Evolutionary conservation across 163 green algal genomes (phyloP).

Genomic region (Chlorella variabilis): DNA sequence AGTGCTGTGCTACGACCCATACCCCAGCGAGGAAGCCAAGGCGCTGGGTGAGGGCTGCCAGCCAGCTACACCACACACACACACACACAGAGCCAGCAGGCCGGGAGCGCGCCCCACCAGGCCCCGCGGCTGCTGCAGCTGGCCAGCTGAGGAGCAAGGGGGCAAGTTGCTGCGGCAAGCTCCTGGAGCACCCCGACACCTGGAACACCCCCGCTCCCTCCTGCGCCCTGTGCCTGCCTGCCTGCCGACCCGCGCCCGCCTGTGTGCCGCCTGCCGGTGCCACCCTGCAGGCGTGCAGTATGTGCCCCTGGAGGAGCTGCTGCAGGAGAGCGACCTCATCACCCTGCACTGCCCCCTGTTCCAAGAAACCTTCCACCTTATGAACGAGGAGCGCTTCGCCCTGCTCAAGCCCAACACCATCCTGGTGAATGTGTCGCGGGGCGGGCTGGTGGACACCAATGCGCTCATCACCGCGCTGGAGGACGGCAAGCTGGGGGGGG

Average conservation of each 20-base stretch:
- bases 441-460: conserved; percentile 81
- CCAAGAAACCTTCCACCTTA: conserved; percentile 41
- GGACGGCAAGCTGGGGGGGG: conserved; percentile 59
- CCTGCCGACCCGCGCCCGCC: neutral
- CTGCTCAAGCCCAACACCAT: conserved; percentile 27
- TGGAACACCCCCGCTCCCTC: no score
- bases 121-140: no score
- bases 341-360: conserved; percentile 85
- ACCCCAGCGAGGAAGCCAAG: conserved; percentile 46
- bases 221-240: neutral
- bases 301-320: conserved; percentile 68
- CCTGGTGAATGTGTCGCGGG: conserved; percentile 86
- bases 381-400: conserved; percentile 20
- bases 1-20: conserved; percentile 72
- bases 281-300: conserved; percentile 53
- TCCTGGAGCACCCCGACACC: no score
- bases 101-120: no score
- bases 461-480: conserved; percentile 73
- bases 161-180: no score
- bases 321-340: conserved; percentile 78
- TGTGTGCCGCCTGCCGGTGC: neutral
- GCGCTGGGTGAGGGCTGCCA: neutral
- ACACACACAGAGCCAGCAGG: no score
- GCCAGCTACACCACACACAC: no score
- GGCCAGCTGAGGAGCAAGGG: no score